A percentile compares a stretch with the other conserved stretches of the same genome.
Conservation (phyloP, 1,284 basidiomycete species). For the Ustilago sp. region DNA sequence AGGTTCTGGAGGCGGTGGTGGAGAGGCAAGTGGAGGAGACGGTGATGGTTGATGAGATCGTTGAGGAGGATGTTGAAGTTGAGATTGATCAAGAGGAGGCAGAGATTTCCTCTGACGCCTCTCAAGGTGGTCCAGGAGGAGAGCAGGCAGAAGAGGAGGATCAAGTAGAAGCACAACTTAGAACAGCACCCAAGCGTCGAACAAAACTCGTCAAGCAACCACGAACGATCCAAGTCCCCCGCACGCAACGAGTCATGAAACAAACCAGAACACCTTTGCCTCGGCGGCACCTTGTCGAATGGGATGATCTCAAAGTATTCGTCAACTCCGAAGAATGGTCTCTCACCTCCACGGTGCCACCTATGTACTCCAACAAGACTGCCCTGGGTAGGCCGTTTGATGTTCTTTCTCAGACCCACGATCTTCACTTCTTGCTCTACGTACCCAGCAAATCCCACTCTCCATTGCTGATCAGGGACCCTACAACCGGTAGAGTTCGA, state of each 20-base stretch:
- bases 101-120: neutral
- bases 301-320: conserved; percentile 73
- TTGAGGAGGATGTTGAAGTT: conserved; percentile 29
- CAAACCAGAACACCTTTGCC: conserved; percentile 16
- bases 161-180: conserved; percentile 8
- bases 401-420: conserved; percentile 71
- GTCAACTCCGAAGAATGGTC: conserved; percentile 97
- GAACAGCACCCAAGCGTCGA: neutral
- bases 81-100: conserved; percentile 8
- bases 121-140: neutral
- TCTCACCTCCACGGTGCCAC: conserved; percentile 70
- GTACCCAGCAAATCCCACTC: conserved; percentile 79
- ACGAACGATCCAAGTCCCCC: conserved; percentile 26
- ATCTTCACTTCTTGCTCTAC: conserved; percentile 91
- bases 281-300: conserved; percentile 45
- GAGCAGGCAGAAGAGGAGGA: conserved; percentile 18
- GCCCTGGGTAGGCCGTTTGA: conserved; percentile 22
- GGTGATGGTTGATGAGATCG: conserved; percentile 46
- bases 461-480: conserved; percentile 79
- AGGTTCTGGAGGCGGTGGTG: conserved; percentile 62
- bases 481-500: conserved; percentile 12
- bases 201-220: conserved; percentile 19
- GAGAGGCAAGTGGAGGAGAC: conserved; percentile 25
- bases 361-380: conserved; percentile 6
- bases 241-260: conserved; percentile 12